These are phyloP conservation scores for Pseudogymnoascus sp. DNA, from an alignment of 2,329 filamentous ascomycete genomes.

Conservation along the genomic window DNA sequence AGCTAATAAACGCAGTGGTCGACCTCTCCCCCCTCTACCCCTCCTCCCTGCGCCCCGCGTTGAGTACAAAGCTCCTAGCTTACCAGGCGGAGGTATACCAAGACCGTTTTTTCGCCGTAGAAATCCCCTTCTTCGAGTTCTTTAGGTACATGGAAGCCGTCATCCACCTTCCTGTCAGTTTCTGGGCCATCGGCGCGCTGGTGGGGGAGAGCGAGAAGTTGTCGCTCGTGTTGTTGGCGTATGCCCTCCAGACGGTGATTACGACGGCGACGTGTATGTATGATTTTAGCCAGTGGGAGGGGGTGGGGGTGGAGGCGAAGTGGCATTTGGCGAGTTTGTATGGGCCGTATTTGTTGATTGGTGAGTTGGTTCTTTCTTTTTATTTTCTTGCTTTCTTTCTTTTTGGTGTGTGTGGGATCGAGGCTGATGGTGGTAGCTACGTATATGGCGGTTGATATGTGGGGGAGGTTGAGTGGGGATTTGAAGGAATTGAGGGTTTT, in stretches of 20 bases:
- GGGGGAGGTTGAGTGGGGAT: conserved; percentile 22
- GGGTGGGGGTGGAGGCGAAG: conserved; percentile 38
- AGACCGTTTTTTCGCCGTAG: conserved; percentile 56
- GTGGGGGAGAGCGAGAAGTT: conserved; percentile 16
- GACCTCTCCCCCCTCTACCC: conserved; percentile 56
- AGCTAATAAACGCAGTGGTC: conserved; percentile 37
- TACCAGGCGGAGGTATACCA: conserved; percentile 54
- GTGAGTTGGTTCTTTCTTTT: conserved; percentile 32
- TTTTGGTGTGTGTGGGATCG: background rate
- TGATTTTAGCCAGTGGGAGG: conserved; percentile 50
- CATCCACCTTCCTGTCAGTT: conserved; percentile 52
- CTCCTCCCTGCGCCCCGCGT: conserved; percentile 36
- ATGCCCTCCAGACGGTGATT: conserved; percentile 49
- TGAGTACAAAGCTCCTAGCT: conserved; percentile 41
- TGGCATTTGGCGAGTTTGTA: conserved; percentile 44
- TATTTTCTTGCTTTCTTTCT: background rate
- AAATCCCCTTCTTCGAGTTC: conserved; percentile 44
- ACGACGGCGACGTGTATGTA: conserved; percentile 56
- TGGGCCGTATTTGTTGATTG: conserved; percentile 47
- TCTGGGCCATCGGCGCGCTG: conserved; percentile 52
- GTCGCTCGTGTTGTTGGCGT: conserved; percentile 53
- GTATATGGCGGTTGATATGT: conserved; percentile 37
- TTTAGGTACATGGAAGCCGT: conserved; percentile 52
- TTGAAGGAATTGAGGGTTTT: background rate
- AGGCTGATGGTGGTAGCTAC: conserved; percentile 24